phyloP scores from a whole-genome alignment of 1,284 basidiomycete species.

The Rhodotorula sp. region DNA sequence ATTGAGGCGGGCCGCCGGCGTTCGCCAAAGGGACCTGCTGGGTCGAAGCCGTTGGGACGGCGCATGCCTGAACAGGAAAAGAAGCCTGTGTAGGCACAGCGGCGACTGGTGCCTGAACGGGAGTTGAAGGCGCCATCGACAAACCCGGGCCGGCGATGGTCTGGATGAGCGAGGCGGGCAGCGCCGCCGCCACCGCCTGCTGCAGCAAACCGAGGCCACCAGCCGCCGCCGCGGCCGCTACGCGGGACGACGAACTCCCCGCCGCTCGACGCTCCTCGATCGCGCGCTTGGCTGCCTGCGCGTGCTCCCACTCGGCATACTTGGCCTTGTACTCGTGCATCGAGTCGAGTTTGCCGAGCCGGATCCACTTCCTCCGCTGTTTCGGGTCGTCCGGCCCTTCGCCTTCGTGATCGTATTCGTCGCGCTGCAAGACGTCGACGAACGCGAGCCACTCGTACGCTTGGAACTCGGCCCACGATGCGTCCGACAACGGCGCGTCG shows the following conservation, averaged over 20 bases:
- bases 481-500: constrained; percentile 4
- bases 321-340: neutral
- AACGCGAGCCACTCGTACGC: constrained; percentile 37
- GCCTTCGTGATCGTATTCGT: constrained; percentile 26
- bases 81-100: too few species aligned
- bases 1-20: too few species aligned
- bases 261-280: neutral
- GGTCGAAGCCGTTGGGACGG: too few species aligned
- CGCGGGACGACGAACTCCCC: neutral
- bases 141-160: too few species aligned
- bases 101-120: too few species aligned
- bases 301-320: neutral
- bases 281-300: neutral
- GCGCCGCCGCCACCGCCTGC: neutral
- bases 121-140: too few species aligned
- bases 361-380: constrained; percentile 6
- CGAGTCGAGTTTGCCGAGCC: constrained; percentile 17
- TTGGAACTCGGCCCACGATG: neutral
- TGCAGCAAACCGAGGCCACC: neutral
- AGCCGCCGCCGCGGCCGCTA: neutral
- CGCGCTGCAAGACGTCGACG: constrained; percentile 22
- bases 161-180: neutral
- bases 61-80: too few species aligned
- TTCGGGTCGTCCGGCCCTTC: constrained; percentile 4
- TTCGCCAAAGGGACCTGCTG: too few species aligned